These are phyloP conservation scores for Lentinula sp. DNA, from an alignment of 768 basidiomycete genomes.

Conservation along the genomic window DNA sequence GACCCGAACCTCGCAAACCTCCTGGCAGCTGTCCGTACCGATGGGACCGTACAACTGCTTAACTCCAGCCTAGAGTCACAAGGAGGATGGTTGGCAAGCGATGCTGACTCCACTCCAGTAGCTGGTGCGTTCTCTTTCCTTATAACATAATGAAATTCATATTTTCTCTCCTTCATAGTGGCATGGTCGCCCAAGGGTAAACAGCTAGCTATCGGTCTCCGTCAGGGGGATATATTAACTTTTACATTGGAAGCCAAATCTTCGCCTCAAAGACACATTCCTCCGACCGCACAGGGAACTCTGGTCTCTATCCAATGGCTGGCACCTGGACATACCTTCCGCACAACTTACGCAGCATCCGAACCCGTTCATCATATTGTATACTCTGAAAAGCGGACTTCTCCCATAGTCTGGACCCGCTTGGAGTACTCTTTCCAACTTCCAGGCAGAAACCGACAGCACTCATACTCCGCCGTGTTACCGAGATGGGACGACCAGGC, in stretches of 20 bases:
- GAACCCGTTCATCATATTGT: slow-evolving; percentile 39
- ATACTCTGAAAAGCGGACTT: slow-evolving; percentile 34
- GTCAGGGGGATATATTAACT: slow-evolving; percentile 64
- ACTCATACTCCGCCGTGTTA: slow-evolving; percentile 28
- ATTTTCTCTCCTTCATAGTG: slow-evolving; percentile 33
- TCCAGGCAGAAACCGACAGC: slow-evolving; percentile 30
- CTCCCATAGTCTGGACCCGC: slow-evolving; percentile 29
- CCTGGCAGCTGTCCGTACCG: slow-evolving; percentile 48
- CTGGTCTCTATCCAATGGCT: slow-evolving; percentile 63
- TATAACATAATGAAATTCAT: background rate
- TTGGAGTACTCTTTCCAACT: slow-evolving; percentile 35
- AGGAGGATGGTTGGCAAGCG: slow-evolving; percentile 51
- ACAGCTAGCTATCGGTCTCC: slow-evolving; percentile 71
- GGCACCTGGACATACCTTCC: slow-evolving; percentile 59
- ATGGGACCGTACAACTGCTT: slow-evolving; percentile 51
- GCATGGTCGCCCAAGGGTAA: slow-evolving; percentile 88
- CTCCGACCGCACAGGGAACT: slow-evolving; percentile 43
- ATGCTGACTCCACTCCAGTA: slow-evolving; percentile 43
- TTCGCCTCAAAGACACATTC: slow-evolving; percentile 53
- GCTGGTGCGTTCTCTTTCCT: slow-evolving; percentile 41
- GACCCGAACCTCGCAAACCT: slow-evolving; percentile 46
- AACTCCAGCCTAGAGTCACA: slow-evolving; percentile 48
- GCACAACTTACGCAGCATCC: slow-evolving; percentile 46
- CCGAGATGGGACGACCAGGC: slow-evolving; percentile 43
- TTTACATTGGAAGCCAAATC: slow-evolving; percentile 53